These are phyloP conservation scores for Benincasa hispida DNA, from an alignment of 306 rosid genomes.

Conservation along the genomic window DNA sequence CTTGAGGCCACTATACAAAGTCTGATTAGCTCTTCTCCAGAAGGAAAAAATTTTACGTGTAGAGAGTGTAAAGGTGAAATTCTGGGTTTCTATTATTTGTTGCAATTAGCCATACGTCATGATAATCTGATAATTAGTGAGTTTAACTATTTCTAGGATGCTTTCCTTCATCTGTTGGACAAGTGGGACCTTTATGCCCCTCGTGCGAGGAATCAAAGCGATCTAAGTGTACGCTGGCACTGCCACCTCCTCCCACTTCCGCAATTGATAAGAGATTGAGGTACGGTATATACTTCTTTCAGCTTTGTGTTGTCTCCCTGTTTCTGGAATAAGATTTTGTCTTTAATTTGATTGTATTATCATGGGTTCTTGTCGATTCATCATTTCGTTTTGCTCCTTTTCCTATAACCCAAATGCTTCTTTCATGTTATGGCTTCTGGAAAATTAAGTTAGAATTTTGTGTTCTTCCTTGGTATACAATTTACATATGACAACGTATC, in stretches of 20 bases:
- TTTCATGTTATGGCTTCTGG: background rate
- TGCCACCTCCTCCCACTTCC: slow-evolving; percentile 11
- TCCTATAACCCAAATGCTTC: background rate
- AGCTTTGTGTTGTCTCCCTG: background rate
- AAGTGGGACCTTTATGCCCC: slow-evolving; percentile 58
- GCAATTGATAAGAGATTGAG: slow-evolving; percentile 37
- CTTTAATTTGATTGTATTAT: background rate
- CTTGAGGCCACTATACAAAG: slow-evolving; percentile 77
- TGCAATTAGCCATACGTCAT: background rate
- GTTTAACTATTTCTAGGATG: slow-evolving; percentile 32
- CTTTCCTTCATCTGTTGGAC: slow-evolving; percentile 58
- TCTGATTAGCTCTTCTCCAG: slow-evolving; percentile 48
- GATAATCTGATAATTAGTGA: slow-evolving; percentile 7
- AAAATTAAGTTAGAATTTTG: background rate
- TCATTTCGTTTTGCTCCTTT: background rate
- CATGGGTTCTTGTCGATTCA: background rate
- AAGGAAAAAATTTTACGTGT: slow-evolving; percentile 66
- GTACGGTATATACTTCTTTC: slow-evolving; percentile 19
- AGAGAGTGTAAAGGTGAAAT: slow-evolving; percentile 66
- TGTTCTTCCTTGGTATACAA: background rate
- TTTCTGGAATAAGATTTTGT: background rate
- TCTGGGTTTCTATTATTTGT: slow-evolving; percentile 3
- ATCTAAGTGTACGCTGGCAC: slow-evolving; percentile 26
- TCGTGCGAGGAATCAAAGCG: slow-evolving; percentile 53
- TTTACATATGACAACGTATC: background rate